Percentiles rank a stretch among this genome's conserved stretches.
phyloP scores from a whole-genome alignment of 2,329 filamentous ascomycete species.

The Capronia epimyces region DNA sequence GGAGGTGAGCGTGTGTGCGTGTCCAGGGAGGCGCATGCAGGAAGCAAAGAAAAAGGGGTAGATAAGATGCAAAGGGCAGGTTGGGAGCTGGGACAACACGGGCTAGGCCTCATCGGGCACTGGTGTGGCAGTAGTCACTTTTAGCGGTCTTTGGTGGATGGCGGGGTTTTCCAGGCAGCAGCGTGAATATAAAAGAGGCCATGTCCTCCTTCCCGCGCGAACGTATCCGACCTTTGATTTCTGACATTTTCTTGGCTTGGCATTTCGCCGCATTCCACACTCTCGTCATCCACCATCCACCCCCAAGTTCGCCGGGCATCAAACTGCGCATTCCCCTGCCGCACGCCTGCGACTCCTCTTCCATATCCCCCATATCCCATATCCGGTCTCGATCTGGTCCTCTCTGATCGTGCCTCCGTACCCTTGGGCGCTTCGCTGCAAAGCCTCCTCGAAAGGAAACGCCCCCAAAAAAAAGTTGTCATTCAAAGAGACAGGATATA shows the following conservation, averaged over 20 bases:
- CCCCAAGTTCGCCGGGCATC: conserved; percentile 15
- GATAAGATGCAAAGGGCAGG: conserved; percentile 14
- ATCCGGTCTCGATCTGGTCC: conserved; percentile 11
- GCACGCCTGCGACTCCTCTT: conserved; percentile 14
- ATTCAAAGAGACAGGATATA: conserved; percentile 4
- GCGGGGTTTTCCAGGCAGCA: conserved; percentile 11
- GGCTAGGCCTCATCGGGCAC: not conserved
- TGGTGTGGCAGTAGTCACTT: conserved; percentile 10
- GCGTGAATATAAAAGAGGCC: conserved; percentile 19
- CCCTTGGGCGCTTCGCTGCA: conserved; percentile 15
- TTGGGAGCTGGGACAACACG: conserved; percentile 4
- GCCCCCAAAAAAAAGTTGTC: conserved; percentile 4
- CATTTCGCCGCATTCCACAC: conserved; percentile 11
- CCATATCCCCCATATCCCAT: conserved; percentile 4
- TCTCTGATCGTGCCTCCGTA: conserved; percentile 18
- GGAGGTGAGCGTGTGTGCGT: conserved; percentile 6
- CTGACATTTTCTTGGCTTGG: conserved; percentile 25
- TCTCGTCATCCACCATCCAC: conserved; percentile 11
- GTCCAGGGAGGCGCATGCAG: conserved; percentile 12
- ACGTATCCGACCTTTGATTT: conserved; percentile 16
- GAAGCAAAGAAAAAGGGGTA: conserved; percentile 16
- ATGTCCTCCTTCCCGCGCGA: conserved; percentile 19
- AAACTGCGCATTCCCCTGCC: conserved; percentile 16
- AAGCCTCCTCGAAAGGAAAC: too few species aligned
- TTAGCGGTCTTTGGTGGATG: conserved; percentile 5